These are phyloP conservation scores for Colletotrichum neosansevieriae DNA, from an alignment of 2,329 filamentous ascomycete species.

Conservation along the genomic window DNA sequence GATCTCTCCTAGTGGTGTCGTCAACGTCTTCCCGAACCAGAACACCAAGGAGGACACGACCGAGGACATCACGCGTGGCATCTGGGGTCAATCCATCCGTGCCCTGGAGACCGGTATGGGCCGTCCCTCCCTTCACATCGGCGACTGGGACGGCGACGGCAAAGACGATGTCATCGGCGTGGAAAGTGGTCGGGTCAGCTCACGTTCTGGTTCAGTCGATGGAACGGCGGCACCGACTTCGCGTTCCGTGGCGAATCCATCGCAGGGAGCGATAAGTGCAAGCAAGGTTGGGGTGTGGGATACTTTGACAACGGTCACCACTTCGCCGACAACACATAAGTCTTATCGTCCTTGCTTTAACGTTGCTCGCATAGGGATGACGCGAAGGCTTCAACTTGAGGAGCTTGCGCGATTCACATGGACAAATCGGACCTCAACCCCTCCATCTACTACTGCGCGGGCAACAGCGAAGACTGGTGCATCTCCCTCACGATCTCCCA, in stretches of 20 bases:
- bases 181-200: not conserved
- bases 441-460: not conserved
- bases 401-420: not conserved
- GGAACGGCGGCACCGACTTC: not conserved
- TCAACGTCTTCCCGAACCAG: slow-evolving; percentile 35
- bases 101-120: slow-evolving; percentile 26
- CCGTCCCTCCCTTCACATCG: slow-evolving; percentile 49
- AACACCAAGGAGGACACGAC: slow-evolving; percentile 28
- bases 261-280: not conserved
- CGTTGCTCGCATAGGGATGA: slow-evolving; percentile 35
- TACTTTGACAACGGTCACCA: slow-evolving; percentile 43
- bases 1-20: slow-evolving; percentile 34
- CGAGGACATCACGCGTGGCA: not conserved
- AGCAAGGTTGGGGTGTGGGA: not conserved
- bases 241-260: not conserved
- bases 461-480: not conserved
- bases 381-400: not conserved
- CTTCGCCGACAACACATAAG: slow-evolving; percentile 48
- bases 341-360: no score
- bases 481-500: not conserved
- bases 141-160: slow-evolving; percentile 54
- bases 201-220: not conserved
- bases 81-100: not conserved
- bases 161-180: slow-evolving; percentile 48
- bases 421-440: not conserved